These are phyloP conservation scores for Symbiodinium pilosum DNA, from an alignment of 73 alveolate species.

Conservation along the genomic window DNA sequence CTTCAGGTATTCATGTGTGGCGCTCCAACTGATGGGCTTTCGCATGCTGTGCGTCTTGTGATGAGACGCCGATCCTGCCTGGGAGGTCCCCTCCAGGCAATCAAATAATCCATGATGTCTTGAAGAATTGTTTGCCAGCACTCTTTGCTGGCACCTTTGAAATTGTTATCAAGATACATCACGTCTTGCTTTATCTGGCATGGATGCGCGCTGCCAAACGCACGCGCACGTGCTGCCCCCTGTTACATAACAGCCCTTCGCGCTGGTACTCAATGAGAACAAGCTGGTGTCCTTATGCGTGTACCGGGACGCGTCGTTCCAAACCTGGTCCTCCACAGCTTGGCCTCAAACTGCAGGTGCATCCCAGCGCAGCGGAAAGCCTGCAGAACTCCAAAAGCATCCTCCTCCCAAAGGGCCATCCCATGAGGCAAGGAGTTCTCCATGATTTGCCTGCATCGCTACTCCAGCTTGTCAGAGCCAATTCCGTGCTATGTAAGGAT, in stretches of 20 bases:
- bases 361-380: conserved; percentile 41
- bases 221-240: not conserved
- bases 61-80: not conserved
- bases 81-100: not conserved
- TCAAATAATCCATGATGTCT: not conserved
- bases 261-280: too few species aligned
- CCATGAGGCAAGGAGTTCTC: not conserved
- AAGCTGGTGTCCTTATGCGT: too few species aligned
- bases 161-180: not conserved
- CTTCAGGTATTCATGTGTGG: not conserved
- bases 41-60: not conserved
- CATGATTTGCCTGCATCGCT: too few species aligned
- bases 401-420: conserved; percentile 8
- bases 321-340: too few species aligned
- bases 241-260: not conserved
- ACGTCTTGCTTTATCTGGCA: not conserved
- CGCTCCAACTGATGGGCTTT: not conserved
- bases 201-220: not conserved
- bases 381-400: conserved; percentile 14
- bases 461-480: too few species aligned
- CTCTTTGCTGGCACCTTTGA: not conserved
- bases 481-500: too few species aligned
- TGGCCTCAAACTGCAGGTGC: conserved; percentile 14
- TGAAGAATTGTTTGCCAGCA: not conserved
- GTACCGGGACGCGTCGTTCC: too few species aligned